phyloP scores from a whole-genome alignment of 768 basidiomycete genomes.

The Chalciporus piperatus region DNA sequence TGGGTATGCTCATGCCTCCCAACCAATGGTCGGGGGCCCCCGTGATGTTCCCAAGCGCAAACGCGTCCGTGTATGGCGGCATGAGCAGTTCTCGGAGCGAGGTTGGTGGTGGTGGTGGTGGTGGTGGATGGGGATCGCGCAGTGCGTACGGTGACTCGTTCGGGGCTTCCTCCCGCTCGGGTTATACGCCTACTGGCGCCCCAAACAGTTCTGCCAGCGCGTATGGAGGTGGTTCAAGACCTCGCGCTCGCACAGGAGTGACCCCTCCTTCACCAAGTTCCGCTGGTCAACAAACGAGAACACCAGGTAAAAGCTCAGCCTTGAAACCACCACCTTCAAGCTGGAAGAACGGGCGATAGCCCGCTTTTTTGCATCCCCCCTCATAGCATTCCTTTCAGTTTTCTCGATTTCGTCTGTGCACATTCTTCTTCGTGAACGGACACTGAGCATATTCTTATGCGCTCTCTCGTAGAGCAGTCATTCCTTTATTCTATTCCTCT shows the following conservation, averaged over 20 bases:
- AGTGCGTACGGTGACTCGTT: conserved; percentile 73
- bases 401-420: not conserved
- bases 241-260: conserved; percentile 34
- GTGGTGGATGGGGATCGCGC: conserved; percentile 48
- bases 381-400: not conserved
- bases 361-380: not conserved
- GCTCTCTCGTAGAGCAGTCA: not conserved
- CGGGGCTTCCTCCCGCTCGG: conserved; percentile 36
- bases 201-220: conserved; percentile 17
- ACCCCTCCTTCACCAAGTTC: conserved; percentile 21
- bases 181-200: not conserved
- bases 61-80: conserved; percentile 58
- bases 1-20: conserved; percentile 38
- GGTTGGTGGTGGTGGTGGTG: conserved; percentile 45
- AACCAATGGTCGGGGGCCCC: conserved; percentile 43
- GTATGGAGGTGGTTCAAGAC: conserved; percentile 24
- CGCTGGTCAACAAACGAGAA: conserved; percentile 1
- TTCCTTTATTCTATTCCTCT: not conserved
- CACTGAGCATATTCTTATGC: not conserved
- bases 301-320: conserved; percentile 18
- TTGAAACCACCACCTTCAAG: conserved; percentile 57
- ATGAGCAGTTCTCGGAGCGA: conserved; percentile 56
- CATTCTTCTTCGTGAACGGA: not conserved
- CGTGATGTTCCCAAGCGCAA: conserved; percentile 47
- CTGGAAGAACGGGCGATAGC: conserved; percentile 44